phyloP scores from a whole-genome alignment of 2,329 filamentous ascomycete genomes.

The Ophiostoma himal-ulmi region DNA sequence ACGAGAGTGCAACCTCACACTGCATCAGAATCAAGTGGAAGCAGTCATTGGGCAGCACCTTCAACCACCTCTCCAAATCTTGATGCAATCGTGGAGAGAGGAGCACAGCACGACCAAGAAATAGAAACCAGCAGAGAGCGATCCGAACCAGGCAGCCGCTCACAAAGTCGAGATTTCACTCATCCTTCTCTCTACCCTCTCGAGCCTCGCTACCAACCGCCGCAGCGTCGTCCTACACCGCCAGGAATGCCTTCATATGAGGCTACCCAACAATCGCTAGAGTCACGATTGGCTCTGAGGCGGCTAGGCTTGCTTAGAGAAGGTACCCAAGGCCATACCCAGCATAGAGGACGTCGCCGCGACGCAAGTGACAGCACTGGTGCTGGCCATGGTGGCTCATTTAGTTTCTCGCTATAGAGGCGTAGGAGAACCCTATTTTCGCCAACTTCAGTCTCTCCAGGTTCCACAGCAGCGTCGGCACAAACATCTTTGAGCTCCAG shows the following conservation, averaged over 20 bases:
- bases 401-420: background rate
- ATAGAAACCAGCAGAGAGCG: background rate
- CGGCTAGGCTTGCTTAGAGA: background rate
- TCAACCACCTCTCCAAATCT: background rate
- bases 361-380: background rate
- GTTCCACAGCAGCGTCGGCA: background rate
- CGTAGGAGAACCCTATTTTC: background rate
- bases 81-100: background rate
- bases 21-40: background rate
- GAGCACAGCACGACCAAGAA: background rate
- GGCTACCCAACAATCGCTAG: constrained; percentile 11
- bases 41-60: background rate
- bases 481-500: background rate
- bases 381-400: background rate
- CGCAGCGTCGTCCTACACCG: constrained; percentile 24
- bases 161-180: background rate
- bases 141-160: background rate
- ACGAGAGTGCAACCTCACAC: background rate
- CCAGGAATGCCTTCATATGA: constrained; percentile 26
- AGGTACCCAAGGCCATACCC: background rate
- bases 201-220: constrained; percentile 22
- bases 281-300: constrained; percentile 18
- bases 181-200: constrained; percentile 20
- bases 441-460: background rate
- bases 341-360: background rate